These are phyloP conservation scores for Podaxis sp. DNA, from an alignment of 768 basidiomycete species.

Conservation along the genomic window DNA sequence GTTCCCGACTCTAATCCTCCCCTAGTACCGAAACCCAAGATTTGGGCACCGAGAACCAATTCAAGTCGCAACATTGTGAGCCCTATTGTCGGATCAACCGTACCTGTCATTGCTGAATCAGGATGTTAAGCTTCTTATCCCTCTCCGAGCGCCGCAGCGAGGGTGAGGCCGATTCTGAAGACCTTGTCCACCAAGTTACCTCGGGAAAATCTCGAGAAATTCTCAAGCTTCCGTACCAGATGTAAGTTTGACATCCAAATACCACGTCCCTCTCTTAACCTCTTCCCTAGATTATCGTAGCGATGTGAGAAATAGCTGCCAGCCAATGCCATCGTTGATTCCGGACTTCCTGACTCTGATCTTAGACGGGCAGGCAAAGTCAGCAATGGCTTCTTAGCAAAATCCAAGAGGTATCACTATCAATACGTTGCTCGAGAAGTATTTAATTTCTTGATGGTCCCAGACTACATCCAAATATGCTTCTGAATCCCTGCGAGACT, in stretches of 20 bases:
- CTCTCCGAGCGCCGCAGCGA: slow-evolving; percentile 54
- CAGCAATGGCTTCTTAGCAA: slow-evolving; percentile 73
- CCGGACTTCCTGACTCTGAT: slow-evolving; percentile 6
- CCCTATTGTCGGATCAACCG: slow-evolving; percentile 15
- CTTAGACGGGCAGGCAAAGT: slow-evolving; percentile 68
- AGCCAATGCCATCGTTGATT: slow-evolving; percentile 9
- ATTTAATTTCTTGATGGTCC: slow-evolving; percentile 5
- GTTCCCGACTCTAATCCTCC: slow-evolving; percentile 13
- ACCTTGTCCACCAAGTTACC: slow-evolving; percentile 65
- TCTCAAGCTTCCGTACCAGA: slow-evolving; percentile 71
- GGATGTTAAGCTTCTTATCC: slow-evolving; percentile 45
- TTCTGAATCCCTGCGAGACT: slow-evolving; percentile 45
- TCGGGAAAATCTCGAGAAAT: slow-evolving; percentile 55
- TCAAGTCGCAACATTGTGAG: slow-evolving; percentile 34
- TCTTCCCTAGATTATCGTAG: slow-evolving; percentile 42
- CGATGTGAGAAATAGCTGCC: slow-evolving; percentile 42
- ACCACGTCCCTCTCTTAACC: slow-evolving; percentile 1
- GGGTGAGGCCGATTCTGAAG: slow-evolving; percentile 55
- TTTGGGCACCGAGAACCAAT: slow-evolving; percentile 39
- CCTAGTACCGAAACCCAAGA: slow-evolving; percentile 72
- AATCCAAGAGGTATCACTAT: slow-evolving; percentile 51
- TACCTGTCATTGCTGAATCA: slow-evolving; percentile 6
- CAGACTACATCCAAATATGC: slow-evolving; percentile 66
- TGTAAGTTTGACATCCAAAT: slow-evolving; percentile 36
- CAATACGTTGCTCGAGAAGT: slow-evolving; percentile 2